These are phyloP conservation scores for Mortierella sp. DNA, from an alignment of 371 early-diverging fungal species.

Conservation along the genomic window DNA sequence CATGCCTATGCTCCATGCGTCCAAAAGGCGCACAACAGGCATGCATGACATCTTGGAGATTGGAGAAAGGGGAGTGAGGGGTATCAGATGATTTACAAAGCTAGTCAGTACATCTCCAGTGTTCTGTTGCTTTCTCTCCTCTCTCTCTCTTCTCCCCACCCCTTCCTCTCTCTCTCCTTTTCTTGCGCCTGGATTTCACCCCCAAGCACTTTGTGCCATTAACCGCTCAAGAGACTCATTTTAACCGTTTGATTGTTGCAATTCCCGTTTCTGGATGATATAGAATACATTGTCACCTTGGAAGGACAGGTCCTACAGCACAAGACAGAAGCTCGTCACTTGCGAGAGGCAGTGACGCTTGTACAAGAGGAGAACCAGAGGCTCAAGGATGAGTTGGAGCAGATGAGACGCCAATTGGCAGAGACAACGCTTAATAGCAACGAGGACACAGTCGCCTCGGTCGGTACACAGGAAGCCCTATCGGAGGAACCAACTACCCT, in stretches of 20 bases:
- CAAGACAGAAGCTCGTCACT: slow-evolving; percentile 66
- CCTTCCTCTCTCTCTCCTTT: too few species aligned
- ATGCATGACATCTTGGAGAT: background rate
- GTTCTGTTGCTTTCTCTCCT: too few species aligned
- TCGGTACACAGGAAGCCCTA: background rate
- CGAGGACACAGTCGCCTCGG: background rate
- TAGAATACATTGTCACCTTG: slow-evolving; percentile 80
- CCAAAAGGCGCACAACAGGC: background rate
- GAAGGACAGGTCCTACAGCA: slow-evolving; percentile 78
- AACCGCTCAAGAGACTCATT: too few species aligned
- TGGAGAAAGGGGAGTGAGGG: slow-evolving; percentile 1
- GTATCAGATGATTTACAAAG: background rate
- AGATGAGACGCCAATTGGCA: slow-evolving; percentile 11
- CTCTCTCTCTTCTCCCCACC: too few species aligned
- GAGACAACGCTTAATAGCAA: slow-evolving; percentile 5
- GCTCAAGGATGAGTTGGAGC: slow-evolving; percentile 65
- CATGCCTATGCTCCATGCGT: background rate
- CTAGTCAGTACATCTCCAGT: too few species aligned
- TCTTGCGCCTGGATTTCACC: too few species aligned
- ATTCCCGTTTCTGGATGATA: background rate
- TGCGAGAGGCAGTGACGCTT: slow-evolving; percentile 58
- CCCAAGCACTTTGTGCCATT: too few species aligned
- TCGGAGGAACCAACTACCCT: background rate
- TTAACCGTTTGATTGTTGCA: background rate
- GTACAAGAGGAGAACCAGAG: slow-evolving; percentile 69